These are phyloP conservation scores for Hemileccinum impolitum DNA, from an alignment of 768 basidiomycete species.

Conservation along the genomic window DNA sequence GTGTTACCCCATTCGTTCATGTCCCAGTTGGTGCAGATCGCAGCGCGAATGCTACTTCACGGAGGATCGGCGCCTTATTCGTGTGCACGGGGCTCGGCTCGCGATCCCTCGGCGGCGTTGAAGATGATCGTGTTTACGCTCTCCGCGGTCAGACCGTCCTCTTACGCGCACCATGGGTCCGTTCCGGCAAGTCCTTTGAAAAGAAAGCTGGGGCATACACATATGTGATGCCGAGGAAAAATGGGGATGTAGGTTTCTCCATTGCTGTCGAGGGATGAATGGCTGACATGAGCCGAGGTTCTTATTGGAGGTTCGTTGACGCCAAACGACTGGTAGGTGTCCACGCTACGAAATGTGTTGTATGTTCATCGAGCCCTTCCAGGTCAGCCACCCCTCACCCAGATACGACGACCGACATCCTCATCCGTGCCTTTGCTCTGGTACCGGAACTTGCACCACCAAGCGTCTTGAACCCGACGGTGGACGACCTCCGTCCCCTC, in stretches of 20 bases:
- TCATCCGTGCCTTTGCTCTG: conserved; percentile 44
- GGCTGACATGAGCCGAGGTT: conserved; percentile 27
- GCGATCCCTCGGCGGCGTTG: conserved; percentile 43
- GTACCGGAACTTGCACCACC: conserved; percentile 56
- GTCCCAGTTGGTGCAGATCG: background rate
- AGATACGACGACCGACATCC: conserved; percentile 50
- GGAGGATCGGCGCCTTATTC: conserved; percentile 24
- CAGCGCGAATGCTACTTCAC: background rate
- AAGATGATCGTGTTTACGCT: conserved; percentile 41
- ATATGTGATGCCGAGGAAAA: no score
- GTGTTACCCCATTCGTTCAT: background rate
- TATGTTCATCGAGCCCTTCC: no score
- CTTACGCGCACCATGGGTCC: conserved; percentile 42
- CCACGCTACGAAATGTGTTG: no score
- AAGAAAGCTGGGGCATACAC: background rate
- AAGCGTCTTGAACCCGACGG: conserved; percentile 41
- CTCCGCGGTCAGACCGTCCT: conserved; percentile 40
- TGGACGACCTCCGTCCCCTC: conserved; percentile 46
- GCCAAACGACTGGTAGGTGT: conserved; percentile 52
- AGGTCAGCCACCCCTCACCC: conserved; percentile 3
- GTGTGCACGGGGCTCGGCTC: conserved; percentile 60
- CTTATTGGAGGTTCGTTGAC: conserved; percentile 59
- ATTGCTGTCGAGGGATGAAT: background rate
- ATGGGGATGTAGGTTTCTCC: conserved; percentile 31
- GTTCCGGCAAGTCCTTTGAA: conserved; percentile 26